Conservation (phyloP, 345 rosid genomes). For the Lepidium sativum region DNA sequence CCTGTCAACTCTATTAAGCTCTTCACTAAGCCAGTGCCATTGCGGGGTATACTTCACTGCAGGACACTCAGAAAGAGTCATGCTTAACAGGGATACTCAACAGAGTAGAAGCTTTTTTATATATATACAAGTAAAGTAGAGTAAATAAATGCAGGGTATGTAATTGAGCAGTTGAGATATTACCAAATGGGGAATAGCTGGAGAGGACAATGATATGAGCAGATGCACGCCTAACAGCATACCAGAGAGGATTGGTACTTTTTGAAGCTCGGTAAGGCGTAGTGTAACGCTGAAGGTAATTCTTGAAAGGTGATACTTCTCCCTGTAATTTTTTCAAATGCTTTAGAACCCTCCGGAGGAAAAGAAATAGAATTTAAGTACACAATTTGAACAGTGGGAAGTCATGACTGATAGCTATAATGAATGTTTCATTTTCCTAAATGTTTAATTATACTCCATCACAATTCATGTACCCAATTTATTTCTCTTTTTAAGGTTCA, state of each 20-base stretch:
- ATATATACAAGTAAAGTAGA: background rate
- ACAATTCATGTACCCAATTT: background rate
- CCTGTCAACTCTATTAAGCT: slow-evolving; percentile 69
- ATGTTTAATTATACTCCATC: background rate
- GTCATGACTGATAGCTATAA: background rate
- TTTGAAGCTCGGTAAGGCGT: slow-evolving; percentile 75
- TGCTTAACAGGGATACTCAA: background rate
- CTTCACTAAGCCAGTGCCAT: slow-evolving; percentile 66
- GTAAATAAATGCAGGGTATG: background rate
- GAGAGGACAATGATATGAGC: slow-evolving; percentile 91
- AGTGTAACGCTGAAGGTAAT: slow-evolving; percentile 67
- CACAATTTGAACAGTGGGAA: background rate
- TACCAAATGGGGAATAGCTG: slow-evolving; percentile 97
- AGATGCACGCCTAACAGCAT: slow-evolving; percentile 84
- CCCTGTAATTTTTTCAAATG: slow-evolving; percentile 36
- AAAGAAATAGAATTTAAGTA: background rate
- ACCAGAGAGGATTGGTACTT: slow-evolving; percentile 84
- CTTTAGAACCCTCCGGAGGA: background rate
- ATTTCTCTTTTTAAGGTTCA: background rate
- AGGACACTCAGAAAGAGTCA: background rate
- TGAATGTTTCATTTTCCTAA: background rate
- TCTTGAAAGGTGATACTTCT: slow-evolving; percentile 76
- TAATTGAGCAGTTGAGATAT: slow-evolving; percentile 10
- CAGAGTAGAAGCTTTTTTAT: background rate
- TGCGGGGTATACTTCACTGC: slow-evolving; percentile 93